A percentile compares a stretch with the other conserved stretches of the same genome.
phyloP scores from a whole-genome alignment of 2,329 filamentous ascomycete species.

The Aschersonia sp. region DNA sequence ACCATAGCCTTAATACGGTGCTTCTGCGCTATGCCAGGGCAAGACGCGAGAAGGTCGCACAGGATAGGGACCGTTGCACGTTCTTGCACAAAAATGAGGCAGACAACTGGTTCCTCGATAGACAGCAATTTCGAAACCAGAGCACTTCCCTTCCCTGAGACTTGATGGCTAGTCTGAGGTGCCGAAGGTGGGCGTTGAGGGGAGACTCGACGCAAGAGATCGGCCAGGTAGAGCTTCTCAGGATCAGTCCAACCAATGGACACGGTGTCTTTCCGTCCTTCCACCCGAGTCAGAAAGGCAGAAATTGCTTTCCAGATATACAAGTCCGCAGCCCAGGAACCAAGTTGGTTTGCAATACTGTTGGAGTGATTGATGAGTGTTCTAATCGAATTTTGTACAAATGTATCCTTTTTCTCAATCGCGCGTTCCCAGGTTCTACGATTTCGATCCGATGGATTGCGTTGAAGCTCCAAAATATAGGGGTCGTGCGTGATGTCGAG shows the following conservation, averaged over 20 bases:
- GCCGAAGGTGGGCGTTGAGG: conserved; percentile 2
- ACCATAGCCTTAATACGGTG: conserved; percentile 41
- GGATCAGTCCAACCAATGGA: conserved; percentile 28
- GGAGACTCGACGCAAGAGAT: conserved; percentile 24
- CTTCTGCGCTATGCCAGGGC: conserved; percentile 29
- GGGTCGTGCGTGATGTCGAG: conserved; percentile 50
- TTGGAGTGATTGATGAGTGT: conserved; percentile 33
- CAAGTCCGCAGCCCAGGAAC: conserved; percentile 53
- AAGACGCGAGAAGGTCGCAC: conserved; percentile 36
- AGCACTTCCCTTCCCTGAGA: conserved; percentile 42
- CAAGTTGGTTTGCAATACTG: conserved; percentile 42
- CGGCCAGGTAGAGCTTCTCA: conserved; percentile 41
- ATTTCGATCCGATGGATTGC: conserved; percentile 25
- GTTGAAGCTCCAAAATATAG: conserved; percentile 31
- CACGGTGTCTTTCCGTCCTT: conserved; percentile 7
- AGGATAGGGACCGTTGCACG: conserved; percentile 46
- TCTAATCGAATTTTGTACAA: conserved; percentile 38
- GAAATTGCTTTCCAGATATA: conserved; percentile 41
- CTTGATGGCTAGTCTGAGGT: conserved; percentile 7
- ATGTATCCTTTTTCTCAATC: conserved; percentile 31
- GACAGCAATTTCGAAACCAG: conserved; percentile 37
- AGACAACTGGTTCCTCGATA: conserved; percentile 27
- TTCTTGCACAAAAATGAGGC: conserved; percentile 55
- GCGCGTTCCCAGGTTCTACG: conserved; percentile 21
- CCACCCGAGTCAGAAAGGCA: conserved; percentile 13